A percentile compares a stretch with the other conserved stretches of the same genome.
Conservation (phyloP, 257 asterid species). For the Gentiana macrophylla region DNA sequence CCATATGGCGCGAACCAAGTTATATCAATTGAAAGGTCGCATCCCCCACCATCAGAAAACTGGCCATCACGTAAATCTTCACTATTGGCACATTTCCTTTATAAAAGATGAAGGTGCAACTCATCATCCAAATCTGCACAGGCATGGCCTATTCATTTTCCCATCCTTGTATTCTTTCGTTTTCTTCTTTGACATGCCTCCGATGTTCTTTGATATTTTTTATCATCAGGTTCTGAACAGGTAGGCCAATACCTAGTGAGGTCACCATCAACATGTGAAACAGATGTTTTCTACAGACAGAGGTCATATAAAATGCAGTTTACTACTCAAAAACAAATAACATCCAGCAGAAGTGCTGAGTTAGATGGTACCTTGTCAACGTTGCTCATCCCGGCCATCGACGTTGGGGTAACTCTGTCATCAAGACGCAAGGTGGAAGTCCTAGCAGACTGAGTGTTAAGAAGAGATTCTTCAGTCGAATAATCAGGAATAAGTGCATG, state of each 20-base stretch:
- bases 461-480: slow-evolving; percentile 45
- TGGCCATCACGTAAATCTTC: slow-evolving; percentile 42
- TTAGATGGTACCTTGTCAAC: slow-evolving; percentile 50
- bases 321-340: slow-evolving; percentile 10
- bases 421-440: slow-evolving; percentile 34
- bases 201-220: slow-evolving; percentile 30
- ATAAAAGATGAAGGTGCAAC: slow-evolving; percentile 3
- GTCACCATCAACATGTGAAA: slow-evolving; percentile 35
- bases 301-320: slow-evolving; percentile 9
- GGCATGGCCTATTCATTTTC: too few species aligned
- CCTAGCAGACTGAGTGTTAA: slow-evolving; percentile 33
- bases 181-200: slow-evolving; percentile 37
- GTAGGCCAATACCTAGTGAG: slow-evolving; percentile 28
- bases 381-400: slow-evolving; percentile 26
- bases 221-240: slow-evolving; percentile 13
- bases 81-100: slow-evolving; percentile 35
- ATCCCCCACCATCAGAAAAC: slow-evolving; percentile 47
- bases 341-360: slow-evolving; percentile 9
- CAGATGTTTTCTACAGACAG: slow-evolving; percentile 45
- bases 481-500: slow-evolving; percentile 77
- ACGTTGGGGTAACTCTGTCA: slow-evolving; percentile 49
- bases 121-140: neutral
- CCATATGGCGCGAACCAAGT: slow-evolving; percentile 8
- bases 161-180: slow-evolving; percentile 31
- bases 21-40: neutral